These are phyloP conservation scores for Heritiera fomes DNA, from an alignment of 345 rosid genomes.

Conservation along the genomic window DNA sequence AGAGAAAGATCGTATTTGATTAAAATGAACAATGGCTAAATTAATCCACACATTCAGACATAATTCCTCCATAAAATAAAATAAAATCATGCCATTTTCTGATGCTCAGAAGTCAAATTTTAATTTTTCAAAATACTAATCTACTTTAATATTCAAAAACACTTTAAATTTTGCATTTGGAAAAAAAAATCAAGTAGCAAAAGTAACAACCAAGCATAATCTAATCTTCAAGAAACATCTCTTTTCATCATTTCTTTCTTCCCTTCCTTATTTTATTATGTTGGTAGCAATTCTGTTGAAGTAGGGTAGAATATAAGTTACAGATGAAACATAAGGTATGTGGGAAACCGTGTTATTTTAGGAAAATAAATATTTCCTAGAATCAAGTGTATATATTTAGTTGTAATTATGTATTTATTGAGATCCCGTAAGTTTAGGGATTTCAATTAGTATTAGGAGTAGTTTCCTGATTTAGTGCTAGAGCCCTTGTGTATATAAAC, in stretches of 20 bases:
- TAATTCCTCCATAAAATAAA: background rate
- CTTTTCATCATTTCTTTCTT: background rate
- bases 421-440: no score
- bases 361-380: no score
- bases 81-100: background rate
- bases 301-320: background rate
- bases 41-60: background rate
- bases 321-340: background rate
- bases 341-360: no score
- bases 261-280: background rate
- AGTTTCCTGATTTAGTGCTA: no score
- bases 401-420: no score
- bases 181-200: background rate
- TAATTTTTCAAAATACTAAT: background rate
- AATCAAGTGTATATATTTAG: no score
- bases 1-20: background rate
- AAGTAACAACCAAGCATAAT: background rate
- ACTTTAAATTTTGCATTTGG: background rate
- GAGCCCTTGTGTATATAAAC: no score
- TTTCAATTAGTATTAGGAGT: no score
- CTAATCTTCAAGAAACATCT: background rate
- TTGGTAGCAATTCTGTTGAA: background rate
- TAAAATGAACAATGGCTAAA: conserved; percentile 2
- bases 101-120: background rate
- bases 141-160: background rate